Percentiles rank a stretch among this genome's conserved stretches.
phyloP scores from a whole-genome alignment of 1,284 basidiomycete species.

The Marasmius tenuissimus region DNA sequence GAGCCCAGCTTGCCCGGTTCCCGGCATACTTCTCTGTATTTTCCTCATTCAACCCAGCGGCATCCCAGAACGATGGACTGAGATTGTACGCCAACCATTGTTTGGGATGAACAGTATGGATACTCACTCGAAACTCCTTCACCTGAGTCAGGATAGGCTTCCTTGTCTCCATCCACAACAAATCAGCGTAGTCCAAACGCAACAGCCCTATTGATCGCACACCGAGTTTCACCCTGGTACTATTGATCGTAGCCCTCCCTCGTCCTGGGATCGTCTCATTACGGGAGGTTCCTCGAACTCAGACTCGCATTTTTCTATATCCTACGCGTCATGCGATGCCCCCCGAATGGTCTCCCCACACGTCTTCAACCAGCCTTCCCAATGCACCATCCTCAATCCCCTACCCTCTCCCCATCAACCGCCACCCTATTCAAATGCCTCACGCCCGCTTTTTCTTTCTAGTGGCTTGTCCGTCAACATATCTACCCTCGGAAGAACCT shows the following conservation, averaged over 20 bases:
- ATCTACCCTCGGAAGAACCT: constrained; percentile 79
- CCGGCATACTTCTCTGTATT: constrained; percentile 93
- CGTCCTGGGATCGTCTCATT: constrained; percentile 94
- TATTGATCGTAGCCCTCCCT: constrained; percentile 97
- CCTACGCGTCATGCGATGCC: constrained; percentile 72
- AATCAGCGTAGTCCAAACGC: constrained; percentile 94
- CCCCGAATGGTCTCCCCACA: constrained; percentile 77
- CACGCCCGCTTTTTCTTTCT: constrained; percentile 81
- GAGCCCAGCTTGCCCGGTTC: constrained; percentile 92
- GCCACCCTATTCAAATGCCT: constrained; percentile 80
- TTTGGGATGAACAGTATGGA: constrained; percentile 77
- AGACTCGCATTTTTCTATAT: constrained; percentile 79
- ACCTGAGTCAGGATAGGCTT: constrained; percentile 95
- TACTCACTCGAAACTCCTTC: constrained; percentile 87
- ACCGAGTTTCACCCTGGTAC: constrained; percentile 97
- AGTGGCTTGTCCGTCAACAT: constrained; percentile 83
- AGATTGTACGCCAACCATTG: constrained; percentile 97
- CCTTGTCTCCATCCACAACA: constrained; percentile 98
- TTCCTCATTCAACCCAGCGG: constrained; percentile 83
- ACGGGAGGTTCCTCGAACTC: constrained; percentile 73
- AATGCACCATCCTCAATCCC: constrained; percentile 88
- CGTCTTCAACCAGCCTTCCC: constrained; percentile 75
- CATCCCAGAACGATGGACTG: constrained; percentile 90
- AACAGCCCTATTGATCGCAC: no score
- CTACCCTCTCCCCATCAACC: constrained; percentile 79